Evolutionary conservation across 2,329 filamentous ascomycete species (phyloP).

Genomic region (Hypomyces perniciosus): DNA sequence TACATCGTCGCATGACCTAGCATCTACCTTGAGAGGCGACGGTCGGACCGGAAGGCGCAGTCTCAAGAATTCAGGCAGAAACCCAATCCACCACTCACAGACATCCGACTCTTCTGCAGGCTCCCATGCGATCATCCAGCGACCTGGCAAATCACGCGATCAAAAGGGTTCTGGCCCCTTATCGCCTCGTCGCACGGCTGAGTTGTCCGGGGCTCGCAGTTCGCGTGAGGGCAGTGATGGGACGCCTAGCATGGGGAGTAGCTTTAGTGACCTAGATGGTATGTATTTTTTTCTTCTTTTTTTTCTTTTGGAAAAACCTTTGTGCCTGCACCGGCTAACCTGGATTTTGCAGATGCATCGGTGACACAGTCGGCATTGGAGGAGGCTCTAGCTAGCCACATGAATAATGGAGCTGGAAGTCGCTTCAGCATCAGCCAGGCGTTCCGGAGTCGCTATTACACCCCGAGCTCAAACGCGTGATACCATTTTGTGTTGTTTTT

Average conservation of each 20-base stretch:
- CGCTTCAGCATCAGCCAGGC: conserved; percentile 64
- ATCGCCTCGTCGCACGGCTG: conserved; percentile 54
- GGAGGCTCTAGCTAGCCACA: conserved; percentile 61
- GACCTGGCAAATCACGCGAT: conserved; percentile 27
- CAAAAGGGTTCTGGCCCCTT: conserved; percentile 38
- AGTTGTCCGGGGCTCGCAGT: conserved; percentile 42
- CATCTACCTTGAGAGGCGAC: conserved; percentile 47
- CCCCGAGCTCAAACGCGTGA: conserved; percentile 30
- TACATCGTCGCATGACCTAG: conserved; percentile 39
- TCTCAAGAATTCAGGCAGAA: conserved; percentile 25
- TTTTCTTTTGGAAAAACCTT: conserved; percentile 4
- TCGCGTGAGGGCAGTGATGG: conserved; percentile 64
- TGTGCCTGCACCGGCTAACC: neutral
- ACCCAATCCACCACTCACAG: conserved; percentile 41
- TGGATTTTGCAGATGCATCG: conserved; percentile 55
- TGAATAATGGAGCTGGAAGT: conserved; percentile 32
- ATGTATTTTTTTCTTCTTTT: conserved; percentile 19
- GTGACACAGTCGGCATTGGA: conserved; percentile 76
- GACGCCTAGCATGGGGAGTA: conserved; percentile 76
- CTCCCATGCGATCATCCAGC: conserved; percentile 38
- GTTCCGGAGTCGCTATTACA: conserved; percentile 54
- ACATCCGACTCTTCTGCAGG: conserved; percentile 59
- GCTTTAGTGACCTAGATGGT: conserved; percentile 81
- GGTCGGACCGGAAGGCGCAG: conserved; percentile 28
- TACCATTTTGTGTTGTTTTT: neutral